Base-by-base conservation (phyloP, 176 grass and related monocot genomes). In the Juncus effusus region DNA sequence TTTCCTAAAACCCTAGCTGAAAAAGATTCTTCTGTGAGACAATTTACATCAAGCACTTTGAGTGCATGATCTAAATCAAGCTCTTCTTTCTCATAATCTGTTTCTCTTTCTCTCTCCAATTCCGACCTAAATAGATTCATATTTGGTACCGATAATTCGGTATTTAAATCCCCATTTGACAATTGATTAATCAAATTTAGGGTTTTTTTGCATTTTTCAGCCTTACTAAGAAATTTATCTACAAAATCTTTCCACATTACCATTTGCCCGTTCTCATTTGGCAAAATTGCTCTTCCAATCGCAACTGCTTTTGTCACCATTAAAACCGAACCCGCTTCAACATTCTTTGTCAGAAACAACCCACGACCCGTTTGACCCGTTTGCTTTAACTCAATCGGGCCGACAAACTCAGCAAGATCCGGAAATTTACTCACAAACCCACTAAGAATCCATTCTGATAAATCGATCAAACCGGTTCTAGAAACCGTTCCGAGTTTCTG, bases 161-260 rank as follows among this genome's bases (percentile, higher is more conserved):
- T 65, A 3, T 70, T 49, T 54, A 19, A n/a, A 38, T 84, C 84
- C 36, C 87, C 88, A 8, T 85, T 74, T 36, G 93, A 91, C 60
- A 96, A 57, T 9, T 69, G 42, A 42, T 79, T 75, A 45, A 96
- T 84, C 72, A 91, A 59, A 63, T 64, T 63, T 10, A 74, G 66
- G 6, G 67, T 89, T 69, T 66, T 96, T 0, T 45, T 39, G 7
- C 85, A 96, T 38, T 64, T 96, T 40, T 96, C 88, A 0, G 77
- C 80, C 5, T 74, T 73, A 57, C 87, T 59, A 63, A 91, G 69
- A 40, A 96, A 74, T 78, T 86, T 88, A 51, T 84, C 82, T 38
- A 96, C 85, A 12, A 96, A 89, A 38, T 88, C 81, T 56, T 91
- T 96, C 93, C 93, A 96, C 77, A 96, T 79, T 59, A 91, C 80